Conservation (phyloP, 2,329 filamentous ascomycete genomes). For the Phialemonium atrogriseum region DNA sequence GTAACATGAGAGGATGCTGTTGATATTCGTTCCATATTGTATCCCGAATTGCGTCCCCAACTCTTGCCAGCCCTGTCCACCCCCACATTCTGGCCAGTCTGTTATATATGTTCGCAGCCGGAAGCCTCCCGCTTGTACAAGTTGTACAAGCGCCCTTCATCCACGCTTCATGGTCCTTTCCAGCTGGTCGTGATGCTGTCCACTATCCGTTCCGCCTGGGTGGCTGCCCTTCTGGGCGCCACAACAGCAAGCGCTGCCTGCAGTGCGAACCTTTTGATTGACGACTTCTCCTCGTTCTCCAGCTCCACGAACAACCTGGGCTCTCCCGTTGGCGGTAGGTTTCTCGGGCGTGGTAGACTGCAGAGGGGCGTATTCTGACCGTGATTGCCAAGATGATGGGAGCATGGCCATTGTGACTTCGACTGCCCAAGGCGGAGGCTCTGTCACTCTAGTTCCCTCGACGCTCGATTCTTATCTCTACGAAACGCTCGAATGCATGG, state of each 20-base stretch:
- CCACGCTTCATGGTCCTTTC: too few relatives aligned
- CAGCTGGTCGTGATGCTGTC: too few relatives aligned
- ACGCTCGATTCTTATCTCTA: slow-evolving; percentile 40
- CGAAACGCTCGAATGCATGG: slow-evolving; percentile 40
- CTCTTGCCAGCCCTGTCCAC: too few relatives aligned
- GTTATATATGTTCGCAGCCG: too few relatives aligned
- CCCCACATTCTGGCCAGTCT: too few relatives aligned
- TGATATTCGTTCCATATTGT: too few relatives aligned
- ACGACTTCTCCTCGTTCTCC: slow-evolving; percentile 3
- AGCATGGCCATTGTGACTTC: slow-evolving; percentile 21
- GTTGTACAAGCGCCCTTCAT: too few relatives aligned
- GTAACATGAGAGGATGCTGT: too few relatives aligned
- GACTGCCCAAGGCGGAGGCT: slow-evolving; percentile 30
- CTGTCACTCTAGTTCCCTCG: slow-evolving; percentile 41
- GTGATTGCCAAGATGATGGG: slow-evolving; percentile 35
- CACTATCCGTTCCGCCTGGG: not conserved
- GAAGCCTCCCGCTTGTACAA: too few relatives aligned
- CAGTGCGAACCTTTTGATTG: slow-evolving; percentile 1
- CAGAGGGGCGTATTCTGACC: slow-evolving; percentile 1
- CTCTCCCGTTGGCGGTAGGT: not conserved
- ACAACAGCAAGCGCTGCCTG: slow-evolving; percentile 2
- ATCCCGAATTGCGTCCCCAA: too few relatives aligned
- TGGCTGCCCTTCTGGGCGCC: slow-evolving; percentile 2
- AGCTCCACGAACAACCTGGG: slow-evolving; percentile 1
- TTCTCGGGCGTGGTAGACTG: too few relatives aligned